phyloP scores from a whole-genome alignment of 129 eudicot genomes.

The Pittosporum tobira region DNA sequence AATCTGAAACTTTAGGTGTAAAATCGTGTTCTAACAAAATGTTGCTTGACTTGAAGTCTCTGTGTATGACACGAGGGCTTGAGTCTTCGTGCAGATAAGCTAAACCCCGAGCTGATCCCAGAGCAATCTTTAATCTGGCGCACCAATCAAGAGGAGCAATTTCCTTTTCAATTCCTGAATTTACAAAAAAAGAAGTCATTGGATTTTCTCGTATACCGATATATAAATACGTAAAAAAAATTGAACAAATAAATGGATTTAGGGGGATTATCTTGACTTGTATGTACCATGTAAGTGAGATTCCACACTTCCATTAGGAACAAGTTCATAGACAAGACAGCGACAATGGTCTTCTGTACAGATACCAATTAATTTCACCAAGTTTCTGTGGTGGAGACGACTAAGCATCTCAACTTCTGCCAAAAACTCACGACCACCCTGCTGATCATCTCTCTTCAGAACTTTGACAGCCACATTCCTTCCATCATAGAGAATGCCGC shows the following conservation, averaged over 20 bases:
- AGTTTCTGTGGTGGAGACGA: slow-evolving; percentile 83
- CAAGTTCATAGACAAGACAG: slow-evolving; percentile 79
- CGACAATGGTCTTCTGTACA: slow-evolving; percentile 64
- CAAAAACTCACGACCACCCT: slow-evolving; percentile 84
- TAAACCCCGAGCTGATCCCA: slow-evolving; percentile 93
- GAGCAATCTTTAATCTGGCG: slow-evolving; percentile 80
- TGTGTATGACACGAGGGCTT: slow-evolving; percentile 92
- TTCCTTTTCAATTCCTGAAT: slow-evolving; percentile 56
- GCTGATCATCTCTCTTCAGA: slow-evolving; percentile 74
- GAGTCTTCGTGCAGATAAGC: slow-evolving; percentile 98
- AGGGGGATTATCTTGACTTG: background rate
- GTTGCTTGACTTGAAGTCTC: slow-evolving; percentile 96
- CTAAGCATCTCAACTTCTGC: slow-evolving; percentile 99
- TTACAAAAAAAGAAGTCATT: background rate
- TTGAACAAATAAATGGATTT: background rate
- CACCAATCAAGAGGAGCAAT: slow-evolving; percentile 66
- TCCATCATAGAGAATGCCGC: slow-evolving; percentile 73
- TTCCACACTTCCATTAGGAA: slow-evolving; percentile 96
- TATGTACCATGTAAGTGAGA: slow-evolving; percentile 86
- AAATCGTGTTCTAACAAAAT: slow-evolving; percentile 84
- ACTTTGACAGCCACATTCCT: slow-evolving; percentile 82
- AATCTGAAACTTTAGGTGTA: slow-evolving; percentile 94
- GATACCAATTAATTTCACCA: slow-evolving; percentile 87
- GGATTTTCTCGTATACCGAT: background rate
- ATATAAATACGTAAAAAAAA: background rate